Evolutionary conservation across 129 eudicot genomes (phyloP), one percentile per base, ranked within the genome.

Genomic region (Helichrysum umbraculigerum): DNA sequence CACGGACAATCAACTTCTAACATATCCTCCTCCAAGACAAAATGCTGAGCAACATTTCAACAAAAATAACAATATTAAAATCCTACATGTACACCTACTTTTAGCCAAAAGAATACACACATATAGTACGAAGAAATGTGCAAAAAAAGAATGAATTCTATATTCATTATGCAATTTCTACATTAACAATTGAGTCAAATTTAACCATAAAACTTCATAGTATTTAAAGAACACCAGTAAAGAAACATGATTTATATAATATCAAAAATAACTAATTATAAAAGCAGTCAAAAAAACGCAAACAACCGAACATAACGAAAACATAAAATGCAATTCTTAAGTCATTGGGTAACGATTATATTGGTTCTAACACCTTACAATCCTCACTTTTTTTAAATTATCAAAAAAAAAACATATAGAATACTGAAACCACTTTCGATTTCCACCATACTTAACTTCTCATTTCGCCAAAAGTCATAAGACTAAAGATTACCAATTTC

Each of bases 1-100:
- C 89, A 88, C 0, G 96, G 92, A 51, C 96, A 87, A 73, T 90
- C 96, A 74, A 90, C 92, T 81, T 90, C 96, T 71, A 90, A 69
- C 96, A 90, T 90, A 47, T 90, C 85, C 83, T 90, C 96, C 60
- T 85, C 88, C 33, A 89, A 60, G 62, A 89, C 92, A 81, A 89
- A 89, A 79, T 89, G 96, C 96, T 89, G 92, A 73, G 6, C 28
- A 73, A 70, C 33, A 15, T n/a, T 56, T 42, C 11, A 80, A 33
- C 42, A 33, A 7, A 58, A 29, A 47, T 47, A 12, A 14, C 6
- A 47, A 63, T 35, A 65, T 79, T 79, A 72, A 6, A 21, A 11
- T n/a, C 22, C 22, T 20, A n/a, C 37, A 47, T 4, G 19, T 69
- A 59, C 21, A 11, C 35, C 44, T 37, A 59, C 2, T 37, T 59